A percentile compares a stretch with the other conserved stretches of the same genome.
These are phyloP conservation scores for Erythrophleum fordii DNA, from an alignment of 306 rosid species.

Conservation along the genomic window DNA sequence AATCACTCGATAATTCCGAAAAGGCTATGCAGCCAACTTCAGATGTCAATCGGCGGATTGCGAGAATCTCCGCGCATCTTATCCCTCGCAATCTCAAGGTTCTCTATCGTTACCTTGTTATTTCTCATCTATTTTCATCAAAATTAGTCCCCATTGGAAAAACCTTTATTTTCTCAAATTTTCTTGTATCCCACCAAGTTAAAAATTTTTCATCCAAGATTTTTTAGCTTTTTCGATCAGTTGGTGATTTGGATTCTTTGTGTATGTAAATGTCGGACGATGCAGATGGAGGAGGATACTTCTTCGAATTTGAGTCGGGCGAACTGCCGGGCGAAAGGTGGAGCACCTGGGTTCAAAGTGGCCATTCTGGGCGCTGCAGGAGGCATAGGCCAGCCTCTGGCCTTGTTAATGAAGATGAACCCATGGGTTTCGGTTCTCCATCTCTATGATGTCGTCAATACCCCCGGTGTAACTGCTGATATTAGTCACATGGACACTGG, in stretches of 20 bases:
- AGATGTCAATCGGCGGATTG: constrained; percentile 57
- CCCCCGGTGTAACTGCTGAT: constrained; percentile 95
- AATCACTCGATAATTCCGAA: background rate
- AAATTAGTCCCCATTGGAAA: too few species aligned
- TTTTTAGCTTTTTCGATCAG: background rate
- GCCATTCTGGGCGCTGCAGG: constrained; percentile 94
- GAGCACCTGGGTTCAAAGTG: constrained; percentile 78
- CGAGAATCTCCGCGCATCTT: constrained; percentile 69
- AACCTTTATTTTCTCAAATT: background rate
- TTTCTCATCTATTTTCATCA: background rate
- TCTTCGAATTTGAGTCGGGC: constrained; percentile 47
- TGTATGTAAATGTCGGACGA: background rate
- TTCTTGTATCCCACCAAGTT: background rate
- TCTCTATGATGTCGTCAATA: constrained; percentile 88
- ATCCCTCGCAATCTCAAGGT: constrained; percentile 63
- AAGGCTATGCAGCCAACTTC: constrained; percentile 47
- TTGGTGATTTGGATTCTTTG: constrained; percentile 1
- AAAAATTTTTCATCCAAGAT: background rate
- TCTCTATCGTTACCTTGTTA: constrained; percentile 11
- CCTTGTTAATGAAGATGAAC: constrained; percentile 89
- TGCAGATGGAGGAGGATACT: constrained; percentile 57
- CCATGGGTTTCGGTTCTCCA: constrained; percentile 89
- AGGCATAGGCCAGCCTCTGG: constrained; percentile 93
- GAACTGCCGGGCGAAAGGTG: constrained; percentile 86
- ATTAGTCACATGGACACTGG: constrained; percentile 92